These are phyloP conservation scores for Acanthamoeba polyphaga DNA, from an alignment of 208 protist species.

Conservation along the genomic window DNA sequence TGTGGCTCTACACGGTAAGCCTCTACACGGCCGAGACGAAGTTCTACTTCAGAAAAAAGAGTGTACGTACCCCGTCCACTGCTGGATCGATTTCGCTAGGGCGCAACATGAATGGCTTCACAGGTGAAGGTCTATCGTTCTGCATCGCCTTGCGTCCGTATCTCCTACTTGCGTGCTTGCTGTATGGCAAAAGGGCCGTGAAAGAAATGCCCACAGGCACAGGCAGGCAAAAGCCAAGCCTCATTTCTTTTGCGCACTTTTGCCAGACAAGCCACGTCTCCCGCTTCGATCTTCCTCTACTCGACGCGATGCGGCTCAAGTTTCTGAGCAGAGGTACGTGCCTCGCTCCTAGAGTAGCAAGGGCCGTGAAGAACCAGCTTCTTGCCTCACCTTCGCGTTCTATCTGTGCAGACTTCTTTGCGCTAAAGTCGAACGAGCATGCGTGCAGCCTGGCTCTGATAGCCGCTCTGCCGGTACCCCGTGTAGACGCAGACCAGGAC, in stretches of 20 bases:
- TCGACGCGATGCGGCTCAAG: slow-evolving; percentile 15
- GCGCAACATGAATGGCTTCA: neutral
- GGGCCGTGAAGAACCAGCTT: too few relatives aligned
- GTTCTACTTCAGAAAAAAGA: neutral
- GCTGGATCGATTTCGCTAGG: neutral
- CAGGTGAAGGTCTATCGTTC: neutral
- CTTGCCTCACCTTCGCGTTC: neutral
- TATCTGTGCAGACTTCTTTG: slow-evolving; percentile 28
- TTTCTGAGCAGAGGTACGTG: neutral
- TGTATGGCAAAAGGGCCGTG: neutral
- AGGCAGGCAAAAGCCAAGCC: neutral
- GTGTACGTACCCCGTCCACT: neutral
- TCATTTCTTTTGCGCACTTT: too few relatives aligned
- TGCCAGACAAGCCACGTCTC: too few relatives aligned
- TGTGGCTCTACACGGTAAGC: neutral
- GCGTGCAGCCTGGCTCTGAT: neutral
- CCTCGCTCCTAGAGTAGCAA: neutral
- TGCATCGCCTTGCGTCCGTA: neutral
- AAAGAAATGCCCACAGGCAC: neutral
- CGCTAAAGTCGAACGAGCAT: slow-evolving; percentile 41
- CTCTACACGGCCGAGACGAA: neutral
- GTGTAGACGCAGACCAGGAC: neutral
- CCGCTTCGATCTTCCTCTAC: too few relatives aligned
- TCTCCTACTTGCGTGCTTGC: neutral
- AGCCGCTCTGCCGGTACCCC: neutral